Conservation (phyloP, 176 grass and related monocot species). For the Musa itinerans region DNA sequence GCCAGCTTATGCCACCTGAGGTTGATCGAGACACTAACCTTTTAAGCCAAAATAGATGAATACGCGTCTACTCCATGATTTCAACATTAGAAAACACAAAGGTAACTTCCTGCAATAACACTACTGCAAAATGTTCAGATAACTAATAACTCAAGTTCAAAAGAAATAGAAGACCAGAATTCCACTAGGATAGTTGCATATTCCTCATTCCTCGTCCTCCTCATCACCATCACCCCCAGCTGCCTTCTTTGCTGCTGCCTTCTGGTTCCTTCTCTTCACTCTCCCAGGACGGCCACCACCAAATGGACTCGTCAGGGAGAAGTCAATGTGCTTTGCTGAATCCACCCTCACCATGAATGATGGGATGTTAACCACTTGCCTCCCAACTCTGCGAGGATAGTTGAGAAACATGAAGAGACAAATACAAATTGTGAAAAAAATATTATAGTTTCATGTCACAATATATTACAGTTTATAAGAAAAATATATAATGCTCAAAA, state of each 20-base stretch:
- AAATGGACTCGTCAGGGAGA: constrained; percentile 48
- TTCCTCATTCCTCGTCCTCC: constrained; percentile 41
- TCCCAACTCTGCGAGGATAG: constrained; percentile 41
- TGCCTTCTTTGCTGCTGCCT: constrained; percentile 32
- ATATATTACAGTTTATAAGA: no score
- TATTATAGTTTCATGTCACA: no score
- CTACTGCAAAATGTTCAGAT: not conserved
- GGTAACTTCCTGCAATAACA: not conserved
- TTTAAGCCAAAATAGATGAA: not conserved
- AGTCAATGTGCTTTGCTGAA: constrained; percentile 16
- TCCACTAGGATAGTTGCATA: no score
- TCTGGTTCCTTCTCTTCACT: constrained; percentile 56
- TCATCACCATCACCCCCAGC: constrained; percentile 12
- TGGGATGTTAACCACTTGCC: constrained; percentile 60
- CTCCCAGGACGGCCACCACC: constrained; percentile 38
- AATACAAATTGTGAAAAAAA: not conserved
- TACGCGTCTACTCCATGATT: not conserved
- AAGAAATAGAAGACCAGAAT: not conserved
- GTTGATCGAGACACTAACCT: no score
- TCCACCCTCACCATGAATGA: constrained; percentile 68
- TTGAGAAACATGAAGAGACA: not conserved
- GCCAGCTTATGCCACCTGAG: no score
- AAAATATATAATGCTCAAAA: no score
- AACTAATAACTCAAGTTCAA: not conserved
- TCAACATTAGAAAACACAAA: not conserved